Evolutionary conservation across 228 moss, liverwort and hornwort species (phyloP).

Genomic region (Sphagnum fallax): DNA sequence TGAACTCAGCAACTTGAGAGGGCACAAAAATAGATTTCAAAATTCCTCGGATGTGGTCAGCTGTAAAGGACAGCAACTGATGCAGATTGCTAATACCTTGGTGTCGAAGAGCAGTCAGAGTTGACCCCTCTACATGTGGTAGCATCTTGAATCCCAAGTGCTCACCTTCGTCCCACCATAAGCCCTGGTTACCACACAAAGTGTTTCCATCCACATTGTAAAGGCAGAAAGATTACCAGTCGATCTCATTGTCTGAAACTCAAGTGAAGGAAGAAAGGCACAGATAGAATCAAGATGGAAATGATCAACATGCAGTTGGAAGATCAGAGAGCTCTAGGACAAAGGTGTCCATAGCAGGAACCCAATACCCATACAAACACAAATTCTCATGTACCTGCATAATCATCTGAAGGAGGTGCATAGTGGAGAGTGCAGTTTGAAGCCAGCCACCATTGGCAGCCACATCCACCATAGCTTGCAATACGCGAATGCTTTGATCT

Average conservation of each 20-base stretch:
- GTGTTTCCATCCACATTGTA: neutral
- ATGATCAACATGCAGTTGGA: no score
- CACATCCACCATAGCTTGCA: slow-evolving; percentile 99
- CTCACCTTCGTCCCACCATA: slow-evolving; percentile 70
- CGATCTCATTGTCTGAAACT: neutral
- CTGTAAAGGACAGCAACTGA: slow-evolving; percentile 55
- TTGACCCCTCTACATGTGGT: slow-evolving; percentile 52
- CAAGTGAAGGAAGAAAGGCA: no score
- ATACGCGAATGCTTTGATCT: slow-evolving; percentile 95
- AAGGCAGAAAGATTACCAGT: neutral
- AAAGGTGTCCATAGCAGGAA: no score
- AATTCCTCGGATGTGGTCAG: slow-evolving; percentile 59
- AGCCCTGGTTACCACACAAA: slow-evolving; percentile 41
- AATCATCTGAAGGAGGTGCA: slow-evolving; percentile 97
- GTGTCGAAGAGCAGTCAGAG: slow-evolving; percentile 43
- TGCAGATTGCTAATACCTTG: slow-evolving; percentile 40
- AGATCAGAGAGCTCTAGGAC: no score
- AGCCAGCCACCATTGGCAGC: slow-evolving; percentile 98
- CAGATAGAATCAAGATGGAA: no score
- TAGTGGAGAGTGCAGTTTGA: slow-evolving; percentile 76
- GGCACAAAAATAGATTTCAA: slow-evolving; percentile 52
- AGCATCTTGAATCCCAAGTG: slow-evolving; percentile 74
- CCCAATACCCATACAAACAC: no score
- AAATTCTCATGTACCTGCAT: slow-evolving; percentile 60
- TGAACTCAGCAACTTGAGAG: slow-evolving; percentile 51